These are phyloP conservation scores for Wallacemonas rigidus DNA, from an alignment of 208 protist species.

Conservation along the genomic window DNA sequence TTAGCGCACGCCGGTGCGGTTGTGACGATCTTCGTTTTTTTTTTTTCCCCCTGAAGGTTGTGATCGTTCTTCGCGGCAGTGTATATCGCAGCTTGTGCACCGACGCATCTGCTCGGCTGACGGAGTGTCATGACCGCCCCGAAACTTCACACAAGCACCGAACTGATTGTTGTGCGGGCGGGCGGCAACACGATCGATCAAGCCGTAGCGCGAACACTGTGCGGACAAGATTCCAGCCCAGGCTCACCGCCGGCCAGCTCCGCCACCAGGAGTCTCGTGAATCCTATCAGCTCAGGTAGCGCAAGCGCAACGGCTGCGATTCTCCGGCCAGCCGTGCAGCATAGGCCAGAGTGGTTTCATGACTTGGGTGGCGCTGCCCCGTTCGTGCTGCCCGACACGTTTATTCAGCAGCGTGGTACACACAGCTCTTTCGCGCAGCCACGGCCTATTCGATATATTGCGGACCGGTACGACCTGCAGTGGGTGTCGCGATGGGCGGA, in stretches of 20 bases:
- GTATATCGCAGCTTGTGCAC: no score
- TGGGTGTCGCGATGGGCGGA: constrained; percentile 46
- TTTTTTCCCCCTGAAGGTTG: no score
- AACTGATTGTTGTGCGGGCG: constrained; percentile 52
- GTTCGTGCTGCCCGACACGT: constrained; percentile 34
- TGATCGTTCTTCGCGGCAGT: no score
- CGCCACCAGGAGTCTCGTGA: constrained; percentile 12
- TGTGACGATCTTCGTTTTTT: no score
- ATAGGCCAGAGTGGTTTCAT: constrained; percentile 48
- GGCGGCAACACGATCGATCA: constrained; percentile 2
- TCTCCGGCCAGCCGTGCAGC: constrained; percentile 48
- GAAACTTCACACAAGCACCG: constrained; percentile 58
- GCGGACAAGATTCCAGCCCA: neutral
- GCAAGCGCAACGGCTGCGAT: constrained; percentile 54
- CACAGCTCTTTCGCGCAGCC: neutral
- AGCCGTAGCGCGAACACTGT: neutral
- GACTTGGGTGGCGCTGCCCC: constrained; percentile 34
- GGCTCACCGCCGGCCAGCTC: neutral
- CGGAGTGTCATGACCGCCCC: constrained; percentile 43
- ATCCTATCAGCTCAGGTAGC: constrained; percentile 14
- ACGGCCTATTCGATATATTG: constrained; percentile 59
- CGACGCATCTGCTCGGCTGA: no score
- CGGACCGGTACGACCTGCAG: constrained; percentile 59
- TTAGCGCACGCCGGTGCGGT: no score
- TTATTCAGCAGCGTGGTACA: neutral